Evolutionary conservation across 2,329 filamentous ascomycete species (phyloP), one percentile per base, ranked within the genome.

Genomic region (Xylaria multiplex): DNA sequence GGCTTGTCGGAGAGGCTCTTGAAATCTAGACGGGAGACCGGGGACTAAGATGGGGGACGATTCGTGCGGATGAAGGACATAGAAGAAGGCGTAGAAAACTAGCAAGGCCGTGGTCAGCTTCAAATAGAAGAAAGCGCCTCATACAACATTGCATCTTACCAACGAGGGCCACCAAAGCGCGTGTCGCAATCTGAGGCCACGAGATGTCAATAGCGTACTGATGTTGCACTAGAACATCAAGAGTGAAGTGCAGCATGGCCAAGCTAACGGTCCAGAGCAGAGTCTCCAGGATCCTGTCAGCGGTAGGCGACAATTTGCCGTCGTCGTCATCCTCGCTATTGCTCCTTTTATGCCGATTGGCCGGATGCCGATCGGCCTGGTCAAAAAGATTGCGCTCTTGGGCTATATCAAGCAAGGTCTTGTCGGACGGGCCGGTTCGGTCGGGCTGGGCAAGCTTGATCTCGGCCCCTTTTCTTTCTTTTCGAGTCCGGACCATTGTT

Each of bases 181-280:
- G 84, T 56, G 74, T 73, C 13, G 83, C 70, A 2, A 93, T 84
- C 27, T 81, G 78, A 0, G 74, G 63, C 88, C 89, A 93, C 3
- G 84, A 76, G 2, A 93, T 83, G 2, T 88, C 84, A 68, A 88
- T 83, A n/a, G 88, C 87, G 73, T 93, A 96, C 78, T 96, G 92
- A 71, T 90, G 85, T 76, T 93, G 91, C 24, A 93, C 91, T 11
- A 96, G 82, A 43, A 93, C 88, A 75, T 95, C 92, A 59, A 96
- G 84, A 0, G 90, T 93, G 71, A 93, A 89, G 76, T 95, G 91
- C 57, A 94, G 79, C 82, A 90, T 91, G 13, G 87, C 83, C 72
- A 96, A 79, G 68, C 88, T 88, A 11, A 87, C 79, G 6, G 82
- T 84, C 85, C 86, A 90, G 27, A 90, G 79, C 2, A 85, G 40